Evolutionary conservation across 1,284 basidiomycete species (phyloP).

Genomic region (Termitomyces sp.): DNA sequence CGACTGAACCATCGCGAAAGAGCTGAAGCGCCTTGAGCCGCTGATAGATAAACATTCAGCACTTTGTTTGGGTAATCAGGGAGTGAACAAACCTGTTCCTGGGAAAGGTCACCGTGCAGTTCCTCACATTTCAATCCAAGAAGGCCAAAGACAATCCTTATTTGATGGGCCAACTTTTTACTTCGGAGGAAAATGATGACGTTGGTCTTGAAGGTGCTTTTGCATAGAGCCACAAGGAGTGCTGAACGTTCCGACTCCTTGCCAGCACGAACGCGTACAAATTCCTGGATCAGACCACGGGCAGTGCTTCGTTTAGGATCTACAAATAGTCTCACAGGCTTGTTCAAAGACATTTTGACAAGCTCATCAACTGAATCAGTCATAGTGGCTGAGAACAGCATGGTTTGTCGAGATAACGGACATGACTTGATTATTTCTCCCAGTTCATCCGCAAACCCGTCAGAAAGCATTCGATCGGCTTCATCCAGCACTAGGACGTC

Average conservation of each 20-base stretch:
- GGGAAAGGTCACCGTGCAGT: constrained; percentile 91
- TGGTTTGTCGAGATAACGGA: constrained; percentile 87
- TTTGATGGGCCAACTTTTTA: constrained; percentile 95
- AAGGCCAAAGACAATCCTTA: constrained; percentile 91
- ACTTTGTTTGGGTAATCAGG: neutral
- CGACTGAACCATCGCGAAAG: constrained; percentile 83
- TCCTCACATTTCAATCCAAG: constrained; percentile 85
- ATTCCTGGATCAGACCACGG: constrained; percentile 90
- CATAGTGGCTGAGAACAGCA: constrained; percentile 99
- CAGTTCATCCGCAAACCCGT: constrained; percentile 95
- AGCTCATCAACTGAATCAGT: constrained; percentile 94
- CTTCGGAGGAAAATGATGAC: constrained; percentile 94
- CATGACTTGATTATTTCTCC: constrained; percentile 91
- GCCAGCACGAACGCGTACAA: constrained; percentile 80
- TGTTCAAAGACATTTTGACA: constrained; percentile 86
- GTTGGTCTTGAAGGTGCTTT: constrained; percentile 77
- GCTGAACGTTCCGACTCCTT: constrained; percentile 81
- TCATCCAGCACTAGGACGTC: constrained; percentile 96
- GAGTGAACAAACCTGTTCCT: constrained; percentile 73
- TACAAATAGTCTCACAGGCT: constrained; percentile 91
- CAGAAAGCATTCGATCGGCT: constrained; percentile 96
- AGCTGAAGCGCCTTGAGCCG: constrained; percentile 80
- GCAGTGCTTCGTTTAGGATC: constrained; percentile 91
- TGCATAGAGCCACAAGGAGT: constrained; percentile 80
- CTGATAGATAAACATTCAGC: constrained; percentile 34